Base-by-base conservation (phyloP, 306 rosid species). In the Geum urbanum region DNA sequence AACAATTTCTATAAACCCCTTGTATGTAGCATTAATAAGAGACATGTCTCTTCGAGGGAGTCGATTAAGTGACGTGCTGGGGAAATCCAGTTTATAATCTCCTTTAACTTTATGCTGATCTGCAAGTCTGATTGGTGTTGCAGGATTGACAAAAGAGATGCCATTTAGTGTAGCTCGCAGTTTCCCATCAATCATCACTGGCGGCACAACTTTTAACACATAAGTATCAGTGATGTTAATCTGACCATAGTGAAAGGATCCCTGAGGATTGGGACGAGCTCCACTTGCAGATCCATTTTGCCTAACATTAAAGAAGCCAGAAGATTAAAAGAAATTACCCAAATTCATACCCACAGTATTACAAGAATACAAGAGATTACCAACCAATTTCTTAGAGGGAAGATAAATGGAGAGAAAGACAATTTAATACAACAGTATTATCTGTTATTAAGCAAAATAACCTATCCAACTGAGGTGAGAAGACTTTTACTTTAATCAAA, bases 181-280 rank as follows among this genome's bases (percentile, higher is more conserved):
- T 5, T 67, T 73, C 16, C 87, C 92, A 20, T 81, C 73, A 72
- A 90, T 86, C 0, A 60, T 75, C 72, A 69, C 86, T 2, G 87
- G 90, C 0, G 98, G 85, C 6, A 76, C 73, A 67, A 77, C 81
- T 79, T 78, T 81, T 59, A 92, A 27, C 64, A 90, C 46, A 43
- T 84, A 92, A n/a, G 96, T 86, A 18, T 88, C 94, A 2, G 98
- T 92, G 72, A 90, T 69, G 71, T 88, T 90, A 66, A 90, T 90
- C n/a, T 79, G 46, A 72, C 97, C 98, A 19, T 92, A 92, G 24
- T 44, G 96, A 67, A 77, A 92, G 52, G 97, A 92, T 48, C 98
- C 98, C 79, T 92, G 97, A 40, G 97, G 97, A 81, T 90, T 92
- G 51, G 97, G 97, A 20, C 96, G 96, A 68, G 97, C 97, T 70